Percentiles rank a stretch among this genome's conserved stretches.
Evolutionary conservation across 2,329 filamentous ascomycete genomes (phyloP).

Genomic region (Monosporascus ibericus): DNA sequence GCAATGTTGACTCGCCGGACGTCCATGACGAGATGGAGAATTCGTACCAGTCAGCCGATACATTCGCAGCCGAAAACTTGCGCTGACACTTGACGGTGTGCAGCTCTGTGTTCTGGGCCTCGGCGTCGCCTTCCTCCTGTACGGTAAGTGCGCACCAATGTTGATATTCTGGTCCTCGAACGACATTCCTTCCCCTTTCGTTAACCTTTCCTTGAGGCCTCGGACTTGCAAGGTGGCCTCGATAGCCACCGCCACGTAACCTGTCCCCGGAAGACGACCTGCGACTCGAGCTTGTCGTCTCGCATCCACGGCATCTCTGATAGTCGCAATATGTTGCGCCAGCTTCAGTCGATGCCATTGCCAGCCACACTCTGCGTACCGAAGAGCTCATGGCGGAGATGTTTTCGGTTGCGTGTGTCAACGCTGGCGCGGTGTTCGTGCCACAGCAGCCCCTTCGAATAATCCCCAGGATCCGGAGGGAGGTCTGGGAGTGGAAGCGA

Average conservation of each 20-base stretch:
- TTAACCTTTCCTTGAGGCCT: no score
- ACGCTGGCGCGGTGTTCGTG: background rate
- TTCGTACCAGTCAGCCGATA: slow-evolving; percentile 9
- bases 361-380: background rate
- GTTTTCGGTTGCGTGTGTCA: background rate
- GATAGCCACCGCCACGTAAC: background rate
- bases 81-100: slow-evolving; percentile 6
- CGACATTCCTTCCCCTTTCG: no score
- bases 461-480: background rate
- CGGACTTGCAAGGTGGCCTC: background rate
- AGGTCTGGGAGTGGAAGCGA: background rate
- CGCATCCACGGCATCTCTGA: no score
- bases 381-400: background rate
- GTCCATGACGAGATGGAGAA: slow-evolving; percentile 12
- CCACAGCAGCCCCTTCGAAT: background rate
- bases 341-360: background rate
- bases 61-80: slow-evolving; percentile 1
- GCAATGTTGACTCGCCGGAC: slow-evolving; percentile 2
- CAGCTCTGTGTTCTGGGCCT: slow-evolving; percentile 1
- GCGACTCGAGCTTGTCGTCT: no score
- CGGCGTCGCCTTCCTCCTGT: background rate
- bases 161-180: background rate
- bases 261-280: no score
- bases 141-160: background rate
- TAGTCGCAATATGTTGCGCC: background rate